These are phyloP conservation scores for Neospermospora avenae DNA, from an alignment of 2,329 filamentous ascomycete species.

Conservation along the genomic window DNA sequence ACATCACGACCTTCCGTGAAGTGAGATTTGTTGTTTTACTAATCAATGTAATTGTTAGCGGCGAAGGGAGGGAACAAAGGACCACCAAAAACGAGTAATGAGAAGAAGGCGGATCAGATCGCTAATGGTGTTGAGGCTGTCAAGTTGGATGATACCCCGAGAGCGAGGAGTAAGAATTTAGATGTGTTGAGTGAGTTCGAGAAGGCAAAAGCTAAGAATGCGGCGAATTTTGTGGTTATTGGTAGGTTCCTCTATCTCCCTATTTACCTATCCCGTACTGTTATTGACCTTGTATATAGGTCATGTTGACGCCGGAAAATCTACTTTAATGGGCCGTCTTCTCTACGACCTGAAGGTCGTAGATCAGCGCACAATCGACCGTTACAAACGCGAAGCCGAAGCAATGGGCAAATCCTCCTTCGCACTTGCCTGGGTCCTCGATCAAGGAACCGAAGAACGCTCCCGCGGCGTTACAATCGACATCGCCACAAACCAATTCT, in stretches of 20 bases:
- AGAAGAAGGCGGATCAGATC: conserved; percentile 41
- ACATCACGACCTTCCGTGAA: conserved; percentile 25
- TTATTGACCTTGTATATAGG: conserved; percentile 48
- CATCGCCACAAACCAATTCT: conserved; percentile 91
- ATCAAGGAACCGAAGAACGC: conserved; percentile 86
- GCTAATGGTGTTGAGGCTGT: conserved; percentile 45
- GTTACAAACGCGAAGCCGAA: conserved; percentile 83
- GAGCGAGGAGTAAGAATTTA: conserved; percentile 72
- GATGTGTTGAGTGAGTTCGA: conserved; percentile 80
- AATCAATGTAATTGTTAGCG: no score
- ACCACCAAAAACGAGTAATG: conserved; percentile 38
- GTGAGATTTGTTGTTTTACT: conserved; percentile 38
- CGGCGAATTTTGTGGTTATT: conserved; percentile 88
- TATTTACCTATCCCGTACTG: no score
- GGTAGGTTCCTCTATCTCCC: conserved; percentile 46
- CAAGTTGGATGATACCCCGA: conserved; percentile 50
- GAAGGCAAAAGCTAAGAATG: conserved; percentile 71
- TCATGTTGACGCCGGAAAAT: conserved; percentile 97
- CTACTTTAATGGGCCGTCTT: conserved; percentile 94
- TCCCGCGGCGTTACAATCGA: conserved; percentile 92
- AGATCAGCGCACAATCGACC: conserved; percentile 83
- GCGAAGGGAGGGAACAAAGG: conserved; percentile 41
- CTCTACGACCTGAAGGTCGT: conserved; percentile 85
- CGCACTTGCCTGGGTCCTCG: conserved; percentile 93
- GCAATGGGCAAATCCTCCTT: conserved; percentile 94